Evolutionary conservation across 2,329 filamentous ascomycete species (phyloP), one percentile per base, ranked within the genome.

Genomic region (Aotearoamyces nothofagi): DNA sequence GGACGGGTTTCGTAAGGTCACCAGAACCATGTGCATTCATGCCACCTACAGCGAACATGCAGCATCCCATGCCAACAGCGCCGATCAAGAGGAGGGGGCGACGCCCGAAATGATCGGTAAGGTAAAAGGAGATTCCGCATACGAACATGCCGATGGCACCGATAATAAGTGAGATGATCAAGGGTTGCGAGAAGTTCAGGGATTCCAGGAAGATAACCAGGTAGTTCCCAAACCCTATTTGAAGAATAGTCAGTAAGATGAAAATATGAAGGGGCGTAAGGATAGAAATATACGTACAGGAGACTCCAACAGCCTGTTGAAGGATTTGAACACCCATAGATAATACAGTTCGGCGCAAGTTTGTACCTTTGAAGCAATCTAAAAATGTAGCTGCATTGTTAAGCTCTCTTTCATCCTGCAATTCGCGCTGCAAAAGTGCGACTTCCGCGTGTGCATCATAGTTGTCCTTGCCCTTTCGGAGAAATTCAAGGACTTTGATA

Each of bases 11-110:
- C 4, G 30, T 29, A 9, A 24, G 30, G 17, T 24, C 26, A 2
- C 25, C 22, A 10, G 30, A 19, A 17, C 30, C 34, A 5, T 33
- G 33, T 7, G 35, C 34, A n/a, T n/a, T n/a, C 9, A 37, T 16
- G 5, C 35, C 35, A 26, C 20, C 31, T 12, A 32, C 30, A 11
- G 25, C 22, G 5, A 27, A 32, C 36, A 38, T 38, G 31, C 31
- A 29, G 5, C 24, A 17, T 2, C 25, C 26, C 26, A 27, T 26
- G 12, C 34, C n/a, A 17, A 15, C 17, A 11, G 34, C 32, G 4
- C 32, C 32, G 51, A 60, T 23, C 67, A 74, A 34, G 77, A 73
- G 36, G 59, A 77, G 41, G 74, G 72, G 1, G 58, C 58, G 0
- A 23, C 22, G 9, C 22, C 22, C 9, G 22, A 10, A 5, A 23